A percentile compares a stretch with the other conserved stretches of the same genome.
Evolutionary conservation across 345 rosid species (phyloP).

Genomic region (Raphanus sativus): DNA sequence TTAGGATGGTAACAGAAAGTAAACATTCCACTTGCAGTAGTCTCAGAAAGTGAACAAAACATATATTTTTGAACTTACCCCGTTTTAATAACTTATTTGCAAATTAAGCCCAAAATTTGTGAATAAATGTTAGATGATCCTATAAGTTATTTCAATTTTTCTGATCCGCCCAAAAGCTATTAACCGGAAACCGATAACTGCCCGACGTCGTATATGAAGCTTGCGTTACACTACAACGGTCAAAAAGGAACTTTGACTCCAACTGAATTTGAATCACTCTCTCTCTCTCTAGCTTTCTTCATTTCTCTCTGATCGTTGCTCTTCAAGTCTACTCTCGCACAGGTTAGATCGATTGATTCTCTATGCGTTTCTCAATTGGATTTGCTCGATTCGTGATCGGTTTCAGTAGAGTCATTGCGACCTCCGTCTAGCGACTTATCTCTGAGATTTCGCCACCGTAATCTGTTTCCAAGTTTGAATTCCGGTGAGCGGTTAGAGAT

Average conservation of each 20-base stretch:
- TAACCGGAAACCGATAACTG: neutral
- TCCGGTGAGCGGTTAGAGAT: neutral
- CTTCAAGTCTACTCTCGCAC: conserved; percentile 13
- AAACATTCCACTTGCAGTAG: neutral
- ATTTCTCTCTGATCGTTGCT: conserved; percentile 14
- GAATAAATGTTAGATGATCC: neutral
- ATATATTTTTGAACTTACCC: neutral
- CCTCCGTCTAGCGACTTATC: neutral
- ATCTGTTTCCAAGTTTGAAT: neutral
- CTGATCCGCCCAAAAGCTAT: neutral
- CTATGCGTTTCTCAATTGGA: neutral
- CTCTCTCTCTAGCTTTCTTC: conserved; percentile 3
- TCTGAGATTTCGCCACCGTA: neutral
- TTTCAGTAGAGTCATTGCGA: conserved; percentile 4
- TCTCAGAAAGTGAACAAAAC: neutral
- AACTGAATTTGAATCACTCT: conserved; percentile 10
- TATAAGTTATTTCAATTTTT: neutral
- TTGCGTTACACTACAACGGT: conserved; percentile 9
- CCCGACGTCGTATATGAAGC: neutral
- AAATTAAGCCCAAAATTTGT: neutral
- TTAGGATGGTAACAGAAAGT: neutral
- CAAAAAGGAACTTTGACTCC: neutral
- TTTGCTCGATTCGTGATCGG: conserved; percentile 20
- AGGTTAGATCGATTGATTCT: conserved; percentile 1
- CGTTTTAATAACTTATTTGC: neutral